Evolutionary conservation across 177 flowering plant species (phyloP), one percentile per base, ranked within the genome.

Genomic region (Vitis hybrid): DNA sequence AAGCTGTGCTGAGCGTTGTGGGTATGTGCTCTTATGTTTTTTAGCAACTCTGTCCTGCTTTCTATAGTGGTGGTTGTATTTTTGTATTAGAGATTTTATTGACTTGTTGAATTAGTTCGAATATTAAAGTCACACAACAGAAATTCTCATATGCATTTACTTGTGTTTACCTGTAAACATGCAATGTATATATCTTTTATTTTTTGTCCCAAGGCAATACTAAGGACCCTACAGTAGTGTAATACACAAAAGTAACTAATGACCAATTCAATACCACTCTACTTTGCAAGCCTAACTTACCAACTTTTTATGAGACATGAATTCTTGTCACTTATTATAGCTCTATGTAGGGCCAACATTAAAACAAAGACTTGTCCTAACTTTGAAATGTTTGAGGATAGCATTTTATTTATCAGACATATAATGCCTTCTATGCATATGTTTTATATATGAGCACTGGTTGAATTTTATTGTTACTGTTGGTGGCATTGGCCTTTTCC

Each of bases 1-100:
- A 86, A 90, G 86, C 80, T 95, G 99, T 77, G 99, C 99, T 54
- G 99, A 95, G 79, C 90, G 98, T 35, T 90, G 90, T 75, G 99
- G 99, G 99, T 95, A 85, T 66, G 88, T 66, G 68, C 50, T 58
- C 12, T 55, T 49, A 4, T 24, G 4, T 3, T n/a, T 6, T 24
- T 50, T 14, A 50, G 50, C 24, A 51, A 30, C n/a, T 60, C 18
- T 15, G 14, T 21, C 24, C 64, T 18, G 6, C 12, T 58, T 48
- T 54, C 9, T n/a, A 1, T 52, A 18, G 13, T 17, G 19, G 12
- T 19, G 55, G 30, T 54, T 55, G n/a, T 51, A 18, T 35, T 40
- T 24, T 12, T 48, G 46, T n/a, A 46, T 62, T n/a, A 21, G 32
- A 24, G 12, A 60, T 58, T 13, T 71, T 50, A 6, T 63, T 11